These are phyloP conservation scores for Glycyrrhiza uralensis DNA, from an alignment of 306 rosid species.

Conservation along the genomic window DNA sequence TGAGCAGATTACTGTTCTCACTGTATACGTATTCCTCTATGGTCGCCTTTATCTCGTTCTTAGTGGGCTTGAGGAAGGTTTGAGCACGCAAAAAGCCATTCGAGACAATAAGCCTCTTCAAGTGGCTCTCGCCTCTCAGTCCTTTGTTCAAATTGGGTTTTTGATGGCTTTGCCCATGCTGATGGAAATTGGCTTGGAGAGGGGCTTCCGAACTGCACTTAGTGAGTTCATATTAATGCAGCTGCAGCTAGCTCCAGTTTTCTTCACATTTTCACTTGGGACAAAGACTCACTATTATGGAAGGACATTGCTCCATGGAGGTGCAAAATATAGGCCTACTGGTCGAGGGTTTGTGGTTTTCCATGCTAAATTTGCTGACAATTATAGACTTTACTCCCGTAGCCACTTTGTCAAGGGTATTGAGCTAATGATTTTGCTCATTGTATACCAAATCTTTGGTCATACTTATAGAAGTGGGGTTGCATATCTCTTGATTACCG, in stretches of 20 bases:
- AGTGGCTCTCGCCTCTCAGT: slow-evolving; percentile 96
- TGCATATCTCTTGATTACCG: slow-evolving; percentile 82
- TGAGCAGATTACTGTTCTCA: slow-evolving; percentile 90
- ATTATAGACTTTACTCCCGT: slow-evolving; percentile 94
- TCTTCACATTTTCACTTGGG: slow-evolving; percentile 95
- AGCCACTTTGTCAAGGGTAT: slow-evolving; percentile 98
- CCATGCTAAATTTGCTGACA: slow-evolving; percentile 98
- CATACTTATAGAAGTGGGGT: slow-evolving; percentile 70
- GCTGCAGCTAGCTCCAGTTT: slow-evolving; percentile 92
- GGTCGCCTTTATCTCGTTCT: slow-evolving; percentile 98
- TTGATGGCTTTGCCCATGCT: slow-evolving; percentile 96
- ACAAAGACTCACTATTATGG: slow-evolving; percentile 97
- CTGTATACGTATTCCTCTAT: slow-evolving; percentile 86
- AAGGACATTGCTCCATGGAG: slow-evolving; percentile 96
- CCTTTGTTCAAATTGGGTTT: slow-evolving; percentile 95
- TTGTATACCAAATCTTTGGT: slow-evolving; percentile 88
- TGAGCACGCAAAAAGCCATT: slow-evolving; percentile 67
- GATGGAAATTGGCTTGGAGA: slow-evolving; percentile 98
- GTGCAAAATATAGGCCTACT: slow-evolving; percentile 92
- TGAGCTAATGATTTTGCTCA: slow-evolving; percentile 81
- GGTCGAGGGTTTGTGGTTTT: slow-evolving; percentile 98
- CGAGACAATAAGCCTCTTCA: slow-evolving; percentile 97
- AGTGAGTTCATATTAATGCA: slow-evolving; percentile 96
- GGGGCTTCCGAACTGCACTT: slow-evolving; percentile 93
- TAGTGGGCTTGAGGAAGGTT: slow-evolving; percentile 94